Percentiles rank a stretch among this genome's conserved stretches.
Evolutionary conservation across 257 asterid species (phyloP).

Genomic region (Linderniella brevidens): DNA sequence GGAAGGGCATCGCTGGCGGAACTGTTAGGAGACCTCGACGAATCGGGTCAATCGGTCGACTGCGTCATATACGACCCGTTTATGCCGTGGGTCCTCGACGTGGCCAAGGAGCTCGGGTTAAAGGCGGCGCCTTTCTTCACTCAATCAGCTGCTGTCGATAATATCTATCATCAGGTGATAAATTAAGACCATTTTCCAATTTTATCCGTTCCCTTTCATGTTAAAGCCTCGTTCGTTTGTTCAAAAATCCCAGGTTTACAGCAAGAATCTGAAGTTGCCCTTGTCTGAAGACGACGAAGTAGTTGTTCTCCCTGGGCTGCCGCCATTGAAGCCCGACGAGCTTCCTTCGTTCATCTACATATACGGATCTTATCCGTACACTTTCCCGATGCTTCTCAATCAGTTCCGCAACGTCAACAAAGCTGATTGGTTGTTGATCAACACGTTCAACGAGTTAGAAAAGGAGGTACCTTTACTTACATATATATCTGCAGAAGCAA

Average conservation of each 20-base stretch:
- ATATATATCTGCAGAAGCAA: background rate
- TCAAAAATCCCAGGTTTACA: no score
- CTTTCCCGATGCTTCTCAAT: conserved; percentile 6
- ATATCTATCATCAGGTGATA: conserved; percentile 9
- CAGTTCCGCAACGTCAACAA: conserved; percentile 15
- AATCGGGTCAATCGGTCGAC: conserved; percentile 11
- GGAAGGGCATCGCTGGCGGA: conserved; percentile 13
- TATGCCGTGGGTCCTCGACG: conserved; percentile 10
- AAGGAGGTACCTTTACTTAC: conserved; percentile 10
- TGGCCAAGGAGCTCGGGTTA: conserved; percentile 5
- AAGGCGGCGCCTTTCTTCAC: conserved; percentile 11
- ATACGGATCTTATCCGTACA: conserved; percentile 6
- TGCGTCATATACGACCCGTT: conserved; percentile 15
- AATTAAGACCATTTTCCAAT: no score
- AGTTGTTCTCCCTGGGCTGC: conserved; percentile 8
- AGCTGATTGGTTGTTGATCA: conserved; percentile 21
- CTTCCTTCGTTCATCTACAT: conserved; percentile 11
- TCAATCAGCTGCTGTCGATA: conserved; percentile 13
- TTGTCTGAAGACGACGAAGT: background rate
- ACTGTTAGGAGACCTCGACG: conserved; percentile 7
- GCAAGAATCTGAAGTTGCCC: conserved; percentile 1
- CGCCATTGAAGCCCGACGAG: conserved; percentile 8
- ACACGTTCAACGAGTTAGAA: conserved; percentile 17
- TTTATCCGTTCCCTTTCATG: no score
- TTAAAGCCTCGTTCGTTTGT: no score